These are phyloP conservation scores for Sphaerobolus stellatus DNA, from an alignment of 1,284 basidiomycete species.

Conservation along the genomic window DNA sequence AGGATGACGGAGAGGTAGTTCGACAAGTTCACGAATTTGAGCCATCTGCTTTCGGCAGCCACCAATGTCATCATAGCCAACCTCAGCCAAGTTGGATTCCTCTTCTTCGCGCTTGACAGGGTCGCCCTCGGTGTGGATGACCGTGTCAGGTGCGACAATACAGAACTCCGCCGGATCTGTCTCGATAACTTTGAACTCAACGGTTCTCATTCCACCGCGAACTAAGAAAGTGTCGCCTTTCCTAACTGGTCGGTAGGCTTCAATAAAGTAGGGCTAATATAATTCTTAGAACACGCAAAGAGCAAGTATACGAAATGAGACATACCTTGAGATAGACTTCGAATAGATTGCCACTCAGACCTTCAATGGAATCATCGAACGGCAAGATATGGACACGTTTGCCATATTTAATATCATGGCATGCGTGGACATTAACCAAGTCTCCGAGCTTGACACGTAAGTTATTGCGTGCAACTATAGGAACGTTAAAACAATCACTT, in stretches of 20 bases:
- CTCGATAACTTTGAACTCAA: slow-evolving; percentile 98
- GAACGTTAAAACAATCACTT: neutral
- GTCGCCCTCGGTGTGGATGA: slow-evolving; percentile 97
- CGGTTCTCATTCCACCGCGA: slow-evolving; percentile 94
- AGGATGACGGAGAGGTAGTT: slow-evolving; percentile 95
- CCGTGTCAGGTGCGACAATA: slow-evolving; percentile 96
- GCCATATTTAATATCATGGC: slow-evolving; percentile 98
- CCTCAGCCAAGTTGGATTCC: slow-evolving; percentile 94
- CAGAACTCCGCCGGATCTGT: slow-evolving; percentile 95
- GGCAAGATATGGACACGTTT: slow-evolving; percentile 97
- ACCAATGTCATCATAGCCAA: slow-evolving; percentile 99
- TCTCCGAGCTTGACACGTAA: slow-evolving; percentile 97
- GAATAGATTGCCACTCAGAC: slow-evolving; percentile 96
- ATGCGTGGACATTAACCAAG: slow-evolving; percentile 92
- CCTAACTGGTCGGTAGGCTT: slow-evolving; percentile 92
- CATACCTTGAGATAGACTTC: slow-evolving; percentile 87
- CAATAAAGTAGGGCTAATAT: slow-evolving; percentile 95
- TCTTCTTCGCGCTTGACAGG: slow-evolving; percentile 99
- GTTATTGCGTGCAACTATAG: slow-evolving; percentile 93
- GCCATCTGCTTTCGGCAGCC: slow-evolving; percentile 99
- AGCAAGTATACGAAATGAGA: neutral
- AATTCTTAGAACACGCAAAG: too few species aligned
- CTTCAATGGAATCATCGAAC: slow-evolving; percentile 98
- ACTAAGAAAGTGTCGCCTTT: slow-evolving; percentile 99
- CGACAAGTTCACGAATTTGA: slow-evolving; percentile 98